Evolutionary conservation across 73 alveolate species (phyloP), one percentile per base, ranked within the genome.

Genomic region (Tetrahymena malaccensis): DNA sequence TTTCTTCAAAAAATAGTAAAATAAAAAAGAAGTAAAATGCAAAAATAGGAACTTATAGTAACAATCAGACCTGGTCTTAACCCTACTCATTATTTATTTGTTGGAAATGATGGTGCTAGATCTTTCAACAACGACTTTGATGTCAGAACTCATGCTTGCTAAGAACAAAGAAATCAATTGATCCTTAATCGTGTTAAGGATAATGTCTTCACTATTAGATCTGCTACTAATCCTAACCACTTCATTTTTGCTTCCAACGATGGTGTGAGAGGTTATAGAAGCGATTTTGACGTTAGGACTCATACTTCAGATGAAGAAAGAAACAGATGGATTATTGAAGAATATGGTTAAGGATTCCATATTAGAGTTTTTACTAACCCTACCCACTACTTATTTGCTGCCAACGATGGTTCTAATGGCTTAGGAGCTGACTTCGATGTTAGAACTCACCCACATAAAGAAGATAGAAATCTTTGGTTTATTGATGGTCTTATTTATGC

Each of bases 241-340:
- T 94, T 55, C 38, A 7, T 94, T 33, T 94, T 94, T 38, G 85
- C 94, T 85, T 94, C 96, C 7, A 70, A 94, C 84, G 96, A 94
- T 94, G 57, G 85, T 17, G 34, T 40, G 19, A 94, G 96, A 40
- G 43, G 34, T 84, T 22, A 27, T 84, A 16, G 56, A 35, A 37
- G 38, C 3, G 94, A 94, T 70, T 94, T 94, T 84, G 96, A 94
- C 84, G 96, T 94, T 21, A 58, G 96, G 84, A 84, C 96, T 12
- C 96, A 94, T 25, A 22, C 58, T 43, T 55, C 93, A 37, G 10
- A 58, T 84, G 96, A 94, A 84, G 96, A 85, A 94, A 94, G 96
- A 94, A 94, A 94, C 38, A 11, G 35, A 50, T 94, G 96, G 96
- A 94, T 94, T 40, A 94, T 94, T 94, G 96, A 94, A 83, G 22